A percentile compares a stretch with the other conserved stretches of the same genome.
These are phyloP conservation scores for Catenaria anguillulae DNA, from an alignment of 371 early-diverging fungal genomes.

Conservation along the genomic window DNA sequence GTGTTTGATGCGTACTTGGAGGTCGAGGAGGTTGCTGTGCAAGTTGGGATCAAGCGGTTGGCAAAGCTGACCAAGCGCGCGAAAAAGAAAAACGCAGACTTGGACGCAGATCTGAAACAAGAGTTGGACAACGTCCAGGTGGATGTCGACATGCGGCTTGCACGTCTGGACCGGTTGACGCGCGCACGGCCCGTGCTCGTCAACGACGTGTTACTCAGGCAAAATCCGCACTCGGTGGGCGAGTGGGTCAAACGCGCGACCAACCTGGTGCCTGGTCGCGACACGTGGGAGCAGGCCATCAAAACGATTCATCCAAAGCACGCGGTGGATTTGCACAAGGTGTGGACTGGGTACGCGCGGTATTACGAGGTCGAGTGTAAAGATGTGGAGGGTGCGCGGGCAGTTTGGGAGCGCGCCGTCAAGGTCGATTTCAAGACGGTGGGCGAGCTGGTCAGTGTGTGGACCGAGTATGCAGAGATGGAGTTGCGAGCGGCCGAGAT, in stretches of 20 bases:
- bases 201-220: conserved; percentile 80
- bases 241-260: conserved; percentile 82
- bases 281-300: conserved; percentile 34
- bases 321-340: conserved; percentile 49
- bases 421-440: conserved; percentile 52
- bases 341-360: conserved; percentile 77
- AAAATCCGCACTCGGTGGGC: conserved; percentile 76
- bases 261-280: conserved; percentile 15
- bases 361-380: conserved; percentile 59
- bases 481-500: conserved; percentile 61
- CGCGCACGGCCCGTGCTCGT: conserved; percentile 85
- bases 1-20: conserved; percentile 92
- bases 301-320: conserved; percentile 63
- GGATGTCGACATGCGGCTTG: conserved; percentile 67
- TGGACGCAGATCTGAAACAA: too few species aligned
- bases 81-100: conserved; percentile 5
- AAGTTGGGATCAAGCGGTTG: conserved; percentile 58
- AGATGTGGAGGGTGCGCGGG: conserved; percentile 39
- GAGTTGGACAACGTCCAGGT: conserved; percentile 35
- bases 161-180: conserved; percentile 79
- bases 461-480: conserved; percentile 84
- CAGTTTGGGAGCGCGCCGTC: conserved; percentile 71
- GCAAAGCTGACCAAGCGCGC: conserved; percentile 14
- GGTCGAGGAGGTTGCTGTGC: conserved; percentile 68
- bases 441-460: conserved; percentile 78